Evolutionary conservation across 148 eudicot species (phyloP).

Genomic region (Camellia granthamiana): DNA sequence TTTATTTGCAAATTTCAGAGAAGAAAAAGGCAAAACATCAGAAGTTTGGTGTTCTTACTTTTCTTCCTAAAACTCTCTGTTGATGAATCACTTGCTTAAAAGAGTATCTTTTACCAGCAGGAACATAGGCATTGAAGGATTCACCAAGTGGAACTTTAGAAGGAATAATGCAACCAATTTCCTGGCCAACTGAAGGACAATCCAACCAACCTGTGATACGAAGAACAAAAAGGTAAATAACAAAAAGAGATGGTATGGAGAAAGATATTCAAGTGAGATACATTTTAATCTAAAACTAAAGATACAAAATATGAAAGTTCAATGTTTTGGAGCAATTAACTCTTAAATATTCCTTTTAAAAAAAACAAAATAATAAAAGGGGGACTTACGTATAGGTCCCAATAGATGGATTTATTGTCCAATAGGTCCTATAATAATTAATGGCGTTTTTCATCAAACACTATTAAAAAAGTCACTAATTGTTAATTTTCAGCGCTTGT

Average conservation of each 20-base stretch:
- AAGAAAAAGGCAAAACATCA: conserved; percentile 11
- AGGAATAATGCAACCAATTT: conserved; percentile 66
- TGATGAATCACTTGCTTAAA: conserved; percentile 74
- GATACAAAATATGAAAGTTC: background rate
- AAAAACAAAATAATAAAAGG: no score
- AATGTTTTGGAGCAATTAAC: background rate
- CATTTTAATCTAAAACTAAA: background rate
- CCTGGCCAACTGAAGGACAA: conserved; percentile 79
- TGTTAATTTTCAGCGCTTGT: no score
- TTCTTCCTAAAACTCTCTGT: conserved; percentile 61
- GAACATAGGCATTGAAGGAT: conserved; percentile 50
- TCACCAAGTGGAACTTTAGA: conserved; percentile 96
- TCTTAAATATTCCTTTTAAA: background rate
- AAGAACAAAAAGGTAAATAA: background rate
- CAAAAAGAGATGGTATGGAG: background rate
- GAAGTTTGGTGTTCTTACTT: conserved; percentile 39
- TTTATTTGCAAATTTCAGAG: background rate
- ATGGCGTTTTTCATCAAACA: no score
- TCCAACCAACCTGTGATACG: conserved; percentile 82
- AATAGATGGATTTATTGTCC: no score
- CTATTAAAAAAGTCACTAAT: no score
- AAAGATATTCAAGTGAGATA: background rate
- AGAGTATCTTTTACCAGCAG: conserved; percentile 90
- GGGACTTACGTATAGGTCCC: no score
- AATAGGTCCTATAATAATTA: no score